phyloP scores from a whole-genome alignment of 1,139 yeast genomes.

The Hyphopichia khmerensis region DNA sequence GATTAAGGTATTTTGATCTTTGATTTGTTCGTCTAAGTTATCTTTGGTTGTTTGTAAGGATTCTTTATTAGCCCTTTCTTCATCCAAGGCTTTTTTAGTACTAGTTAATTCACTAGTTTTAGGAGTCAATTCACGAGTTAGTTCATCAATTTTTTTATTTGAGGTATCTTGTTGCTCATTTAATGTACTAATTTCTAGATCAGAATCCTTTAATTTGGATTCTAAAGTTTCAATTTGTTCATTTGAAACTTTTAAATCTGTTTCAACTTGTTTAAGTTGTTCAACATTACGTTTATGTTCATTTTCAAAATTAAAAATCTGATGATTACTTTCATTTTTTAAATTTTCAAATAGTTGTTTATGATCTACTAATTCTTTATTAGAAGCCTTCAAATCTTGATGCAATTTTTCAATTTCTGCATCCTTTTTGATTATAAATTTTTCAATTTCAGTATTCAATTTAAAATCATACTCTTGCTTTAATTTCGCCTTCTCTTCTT shows the following conservation, averaged over 20 bases:
- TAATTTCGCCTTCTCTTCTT: background rate
- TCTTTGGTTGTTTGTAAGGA: background rate
- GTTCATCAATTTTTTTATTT: too few species aligned
- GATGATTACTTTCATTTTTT: background rate
- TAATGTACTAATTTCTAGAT: background rate
- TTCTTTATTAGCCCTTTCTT: too few species aligned
- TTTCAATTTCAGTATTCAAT: conserved; percentile 30
- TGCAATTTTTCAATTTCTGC: conserved; percentile 1
- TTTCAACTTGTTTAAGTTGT: background rate
- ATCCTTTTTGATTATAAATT: conserved; percentile 21
- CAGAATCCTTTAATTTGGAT: background rate
- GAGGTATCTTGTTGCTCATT: too few species aligned
- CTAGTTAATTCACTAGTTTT: too few species aligned
- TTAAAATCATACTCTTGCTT: conserved; percentile 22
- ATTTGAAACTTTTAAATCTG: background rate
- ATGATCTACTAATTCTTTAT: background rate
- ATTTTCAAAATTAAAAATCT: background rate
- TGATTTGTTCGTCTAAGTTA: too few species aligned
- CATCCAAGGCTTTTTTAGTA: too few species aligned
- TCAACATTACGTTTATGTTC: background rate
- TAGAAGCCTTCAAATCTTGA: background rate
- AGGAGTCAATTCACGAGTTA: too few species aligned
- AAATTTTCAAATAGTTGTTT: background rate
- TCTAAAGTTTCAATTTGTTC: background rate
- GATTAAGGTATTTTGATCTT: too few species aligned